Conservation (phyloP, 257 asterid species). For the Nicotiana benthamiana region DNA sequence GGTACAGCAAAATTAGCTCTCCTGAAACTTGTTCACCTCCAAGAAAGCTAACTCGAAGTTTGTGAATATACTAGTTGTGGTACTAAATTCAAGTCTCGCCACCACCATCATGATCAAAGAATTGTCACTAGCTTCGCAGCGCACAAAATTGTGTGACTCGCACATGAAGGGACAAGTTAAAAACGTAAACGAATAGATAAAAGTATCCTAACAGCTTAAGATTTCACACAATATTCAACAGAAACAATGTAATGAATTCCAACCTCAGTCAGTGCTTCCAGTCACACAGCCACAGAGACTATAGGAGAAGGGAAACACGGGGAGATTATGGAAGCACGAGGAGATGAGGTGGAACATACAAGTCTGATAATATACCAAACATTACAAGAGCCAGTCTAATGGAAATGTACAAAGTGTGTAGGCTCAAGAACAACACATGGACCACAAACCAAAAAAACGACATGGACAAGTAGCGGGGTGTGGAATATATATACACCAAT, state of each 20-base stretch:
- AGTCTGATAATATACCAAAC: background rate
- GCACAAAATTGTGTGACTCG: background rate
- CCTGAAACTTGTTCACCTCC: background rate
- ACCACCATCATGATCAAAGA: background rate
- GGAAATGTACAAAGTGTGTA: background rate
- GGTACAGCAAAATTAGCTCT: background rate
- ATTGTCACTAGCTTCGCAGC: background rate
- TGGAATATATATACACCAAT: background rate
- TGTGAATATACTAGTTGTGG: background rate
- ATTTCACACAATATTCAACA: background rate
- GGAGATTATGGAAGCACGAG: background rate
- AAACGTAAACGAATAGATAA: background rate
- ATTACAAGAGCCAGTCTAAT: slow-evolving; percentile 1
- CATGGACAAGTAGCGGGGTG: background rate
- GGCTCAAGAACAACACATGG: background rate
- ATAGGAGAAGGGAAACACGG: background rate
- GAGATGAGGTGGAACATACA: background rate
- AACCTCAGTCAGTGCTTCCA: background rate
- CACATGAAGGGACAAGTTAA: background rate
- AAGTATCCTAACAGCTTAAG: background rate
- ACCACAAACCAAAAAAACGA: background rate
- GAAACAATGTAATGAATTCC: background rate
- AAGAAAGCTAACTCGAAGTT: background rate
- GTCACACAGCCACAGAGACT: background rate
- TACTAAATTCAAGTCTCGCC: background rate